A percentile compares a stretch with the other conserved stretches of the same genome.
These are phyloP conservation scores for Trypanosoma caninum DNA, from an alignment of 208 protist genomes.

Conservation along the genomic window DNA sequence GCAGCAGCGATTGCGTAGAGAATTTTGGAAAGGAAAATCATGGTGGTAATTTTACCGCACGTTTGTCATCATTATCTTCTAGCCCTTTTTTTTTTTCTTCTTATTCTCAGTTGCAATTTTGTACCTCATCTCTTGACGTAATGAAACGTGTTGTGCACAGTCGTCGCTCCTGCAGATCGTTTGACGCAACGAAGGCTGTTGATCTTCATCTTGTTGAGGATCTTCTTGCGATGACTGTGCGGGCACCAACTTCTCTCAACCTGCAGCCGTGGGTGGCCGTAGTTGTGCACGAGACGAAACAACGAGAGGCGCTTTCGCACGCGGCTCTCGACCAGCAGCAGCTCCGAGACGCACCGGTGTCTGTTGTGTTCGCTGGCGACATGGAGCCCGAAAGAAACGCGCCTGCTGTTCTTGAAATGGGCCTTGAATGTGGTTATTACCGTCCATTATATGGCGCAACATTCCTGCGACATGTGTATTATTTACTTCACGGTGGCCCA, in stretches of 20 bases:
- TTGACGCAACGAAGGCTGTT: constrained; percentile 40
- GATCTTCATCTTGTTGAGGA: constrained; percentile 31
- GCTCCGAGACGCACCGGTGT: constrained; percentile 60
- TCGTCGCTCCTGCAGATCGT: constrained; percentile 56
- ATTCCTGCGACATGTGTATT: constrained; percentile 68
- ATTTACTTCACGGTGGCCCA: constrained; percentile 68
- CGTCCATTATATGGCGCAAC: constrained; percentile 38
- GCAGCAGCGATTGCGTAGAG: background rate
- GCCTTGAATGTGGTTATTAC: constrained; percentile 54
- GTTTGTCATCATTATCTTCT: background rate
- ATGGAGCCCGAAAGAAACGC: constrained; percentile 56
- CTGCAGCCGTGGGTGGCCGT: constrained; percentile 84
- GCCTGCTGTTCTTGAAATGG: constrained; percentile 59
- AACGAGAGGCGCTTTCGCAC: constrained; percentile 34
- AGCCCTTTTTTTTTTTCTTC: background rate
- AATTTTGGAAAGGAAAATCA: background rate
- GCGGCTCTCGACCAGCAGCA: constrained; percentile 72
- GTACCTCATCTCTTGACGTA: constrained; percentile 11
- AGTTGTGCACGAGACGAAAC: constrained; percentile 51
- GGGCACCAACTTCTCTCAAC: constrained; percentile 78
- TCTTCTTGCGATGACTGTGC: constrained; percentile 51
- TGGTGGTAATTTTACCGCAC: background rate
- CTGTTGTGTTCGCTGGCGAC: constrained; percentile 75
- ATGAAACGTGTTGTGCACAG: constrained; percentile 24
- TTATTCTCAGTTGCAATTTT: background rate